phyloP scores from a whole-genome alignment of 306 rosid genomes.

The Sicyos baderoa region DNA sequence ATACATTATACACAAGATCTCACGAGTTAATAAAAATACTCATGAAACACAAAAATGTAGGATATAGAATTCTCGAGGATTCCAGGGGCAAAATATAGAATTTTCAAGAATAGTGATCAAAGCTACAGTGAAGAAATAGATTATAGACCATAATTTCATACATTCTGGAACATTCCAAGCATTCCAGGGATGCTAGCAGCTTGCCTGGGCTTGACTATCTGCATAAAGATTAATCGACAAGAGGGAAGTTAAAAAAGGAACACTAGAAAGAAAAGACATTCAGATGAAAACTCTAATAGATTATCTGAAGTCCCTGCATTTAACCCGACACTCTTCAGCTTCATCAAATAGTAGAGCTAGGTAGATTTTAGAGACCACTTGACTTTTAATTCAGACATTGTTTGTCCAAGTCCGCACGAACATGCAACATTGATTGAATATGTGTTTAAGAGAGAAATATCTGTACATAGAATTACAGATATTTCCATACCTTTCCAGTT shows the following conservation, averaged over 20 bases:
- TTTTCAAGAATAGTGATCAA: background rate
- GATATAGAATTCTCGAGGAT: background rate
- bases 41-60: background rate
- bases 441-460: background rate
- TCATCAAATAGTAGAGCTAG: constrained; percentile 7
- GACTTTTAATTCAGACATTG: background rate
- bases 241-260: background rate
- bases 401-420: background rate
- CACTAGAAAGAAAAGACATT: background rate
- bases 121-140: background rate
- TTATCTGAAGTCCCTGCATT: constrained; percentile 18
- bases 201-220: constrained; percentile 98
- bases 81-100: background rate
- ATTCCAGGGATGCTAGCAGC: constrained; percentile 99
- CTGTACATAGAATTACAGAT: constrained; percentile 2
- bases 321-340: background rate
- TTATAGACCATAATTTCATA: constrained; percentile 33
- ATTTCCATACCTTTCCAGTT: constrained; percentile 72
- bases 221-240: constrained; percentile 27
- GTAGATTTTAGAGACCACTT: constrained; percentile 21
- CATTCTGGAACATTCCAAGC: constrained; percentile 97
- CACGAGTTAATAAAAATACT: background rate
- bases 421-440: background rate
- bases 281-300: background rate
- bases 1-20: background rate